phyloP scores from a whole-genome alignment of 345 rosid species.

The Aquilaria yunnanensis region DNA sequence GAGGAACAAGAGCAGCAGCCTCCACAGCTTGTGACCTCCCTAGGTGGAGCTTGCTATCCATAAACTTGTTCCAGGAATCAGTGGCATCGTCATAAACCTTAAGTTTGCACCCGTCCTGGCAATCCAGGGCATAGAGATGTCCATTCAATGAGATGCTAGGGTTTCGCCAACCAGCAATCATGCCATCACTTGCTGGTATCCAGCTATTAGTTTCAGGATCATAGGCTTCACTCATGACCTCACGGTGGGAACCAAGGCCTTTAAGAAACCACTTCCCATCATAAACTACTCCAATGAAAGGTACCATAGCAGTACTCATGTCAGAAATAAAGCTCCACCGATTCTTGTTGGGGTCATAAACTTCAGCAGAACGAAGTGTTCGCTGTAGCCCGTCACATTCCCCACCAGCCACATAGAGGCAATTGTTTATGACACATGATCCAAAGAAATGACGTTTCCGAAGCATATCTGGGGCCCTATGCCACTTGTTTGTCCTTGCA shows the following conservation, averaged over 20 bases:
- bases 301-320: slow-evolving; percentile 99
- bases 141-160: slow-evolving; percentile 76
- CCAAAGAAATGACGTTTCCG: slow-evolving; percentile 92
- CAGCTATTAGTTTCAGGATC: slow-evolving; percentile 70
- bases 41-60: slow-evolving; percentile 85
- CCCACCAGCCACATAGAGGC: slow-evolving; percentile 96
- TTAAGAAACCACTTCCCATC: slow-evolving; percentile 90
- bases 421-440: slow-evolving; percentile 88
- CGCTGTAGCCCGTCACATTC: slow-evolving; percentile 93
- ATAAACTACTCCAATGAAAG: slow-evolving; percentile 84
- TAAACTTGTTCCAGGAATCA: slow-evolving; percentile 77
- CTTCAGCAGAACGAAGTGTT: slow-evolving; percentile 91
- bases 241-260: slow-evolving; percentile 82
- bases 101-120: slow-evolving; percentile 89
- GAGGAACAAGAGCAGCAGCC: slow-evolving; percentile 93
- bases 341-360: slow-evolving; percentile 84
- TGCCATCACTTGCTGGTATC: slow-evolving; percentile 68
- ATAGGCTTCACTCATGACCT: slow-evolving; percentile 90
- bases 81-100: slow-evolving; percentile 65
- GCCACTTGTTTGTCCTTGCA: slow-evolving; percentile 96
- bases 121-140: slow-evolving; percentile 75
- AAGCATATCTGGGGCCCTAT: slow-evolving; percentile 93
- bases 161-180: slow-evolving; percentile 93
- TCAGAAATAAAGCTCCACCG: slow-evolving; percentile 88
- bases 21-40: slow-evolving; percentile 79